Percentiles rank a stretch among this genome's conserved stretches.
These are phyloP conservation scores for Lipomyces starkeyi DNA, from an alignment of 805 yeast species.

Conservation along the genomic window DNA sequence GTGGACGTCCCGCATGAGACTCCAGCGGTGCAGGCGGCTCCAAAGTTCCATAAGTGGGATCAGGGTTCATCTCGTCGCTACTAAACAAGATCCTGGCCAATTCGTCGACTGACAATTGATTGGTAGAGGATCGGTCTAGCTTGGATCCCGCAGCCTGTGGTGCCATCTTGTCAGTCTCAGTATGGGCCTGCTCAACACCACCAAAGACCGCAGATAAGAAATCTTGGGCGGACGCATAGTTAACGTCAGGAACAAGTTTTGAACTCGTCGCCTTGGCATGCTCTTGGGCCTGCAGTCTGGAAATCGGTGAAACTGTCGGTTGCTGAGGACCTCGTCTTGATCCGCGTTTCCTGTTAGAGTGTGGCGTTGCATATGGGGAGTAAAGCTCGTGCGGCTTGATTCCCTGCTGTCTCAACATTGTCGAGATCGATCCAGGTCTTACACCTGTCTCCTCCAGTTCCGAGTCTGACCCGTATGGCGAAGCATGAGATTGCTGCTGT, in stretches of 20 bases:
- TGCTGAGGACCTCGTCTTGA: slow-evolving; percentile 25
- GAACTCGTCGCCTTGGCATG: slow-evolving; percentile 14
- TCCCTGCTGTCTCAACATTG: slow-evolving; percentile 31
- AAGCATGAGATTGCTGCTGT: slow-evolving; percentile 6
- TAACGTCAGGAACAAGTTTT: slow-evolving; percentile 32
- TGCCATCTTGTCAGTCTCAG: slow-evolving; percentile 7
- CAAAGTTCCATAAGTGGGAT: not conserved
- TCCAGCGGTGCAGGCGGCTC: slow-evolving; percentile 7
- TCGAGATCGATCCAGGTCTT: slow-evolving; percentile 31
- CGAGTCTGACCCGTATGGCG: slow-evolving; percentile 14
- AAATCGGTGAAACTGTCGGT: not conserved
- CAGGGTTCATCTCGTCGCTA: not conserved
- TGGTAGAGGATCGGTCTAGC: not conserved
- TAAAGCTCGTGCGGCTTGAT: slow-evolving; percentile 25
- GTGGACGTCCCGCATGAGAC: slow-evolving; percentile 23
- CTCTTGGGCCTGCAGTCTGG: not conserved
- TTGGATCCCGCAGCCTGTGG: not conserved
- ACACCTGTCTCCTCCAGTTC: slow-evolving; percentile 29
- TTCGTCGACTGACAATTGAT: slow-evolving; percentile 11
- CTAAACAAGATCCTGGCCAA: slow-evolving; percentile 24
- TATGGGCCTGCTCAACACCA: slow-evolving; percentile 9
- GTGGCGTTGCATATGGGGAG: slow-evolving; percentile 6
- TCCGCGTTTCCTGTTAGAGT: slow-evolving; percentile 23
- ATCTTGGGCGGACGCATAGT: slow-evolving; percentile 34
- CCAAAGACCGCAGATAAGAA: slow-evolving; percentile 30